phyloP scores from a whole-genome alignment of 805 yeast species.

The Ogataea naganishii region DNA sequence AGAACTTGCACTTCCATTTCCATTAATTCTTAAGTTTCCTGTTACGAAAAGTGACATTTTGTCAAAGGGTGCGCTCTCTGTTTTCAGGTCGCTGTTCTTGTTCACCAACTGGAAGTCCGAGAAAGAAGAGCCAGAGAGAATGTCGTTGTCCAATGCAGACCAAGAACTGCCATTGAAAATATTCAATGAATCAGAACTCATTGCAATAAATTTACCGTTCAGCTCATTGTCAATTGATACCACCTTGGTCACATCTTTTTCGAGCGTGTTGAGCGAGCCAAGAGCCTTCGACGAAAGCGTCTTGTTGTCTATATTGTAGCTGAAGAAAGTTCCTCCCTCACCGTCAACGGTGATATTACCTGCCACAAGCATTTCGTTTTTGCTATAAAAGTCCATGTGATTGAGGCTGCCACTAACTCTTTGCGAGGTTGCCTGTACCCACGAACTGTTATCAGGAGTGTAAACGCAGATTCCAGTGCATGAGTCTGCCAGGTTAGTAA shows the following conservation, averaged over 20 bases:
- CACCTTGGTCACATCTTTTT: conserved; percentile 33
- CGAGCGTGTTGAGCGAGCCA: too few relatives aligned
- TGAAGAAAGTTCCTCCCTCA: conserved; percentile 29
- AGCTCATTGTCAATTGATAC: conserved; percentile 39
- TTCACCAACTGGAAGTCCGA: conserved; percentile 27
- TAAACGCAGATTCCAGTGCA: conserved; percentile 61
- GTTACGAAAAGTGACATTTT: conserved; percentile 49
- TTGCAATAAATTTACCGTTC: conserved; percentile 30
- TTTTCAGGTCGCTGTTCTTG: too few relatives aligned
- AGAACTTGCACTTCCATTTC: conserved; percentile 48
- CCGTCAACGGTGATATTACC: conserved; percentile 41
- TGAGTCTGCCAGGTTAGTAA: conserved; percentile 41
- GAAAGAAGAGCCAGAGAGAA: conserved; percentile 25
- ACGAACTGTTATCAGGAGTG: conserved; percentile 41
- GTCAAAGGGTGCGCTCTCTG: too few relatives aligned
- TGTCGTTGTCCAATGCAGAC: conserved; percentile 31
- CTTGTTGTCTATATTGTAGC: conserved; percentile 38
- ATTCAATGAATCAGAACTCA: conserved; percentile 31
- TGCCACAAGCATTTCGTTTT: conserved; percentile 26
- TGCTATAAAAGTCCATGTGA: conserved; percentile 35
- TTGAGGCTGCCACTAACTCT: conserved; percentile 40
- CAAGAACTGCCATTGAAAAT: conserved; percentile 41
- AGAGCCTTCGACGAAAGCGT: conserved; percentile 8
- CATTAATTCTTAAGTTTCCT: conserved; percentile 42
- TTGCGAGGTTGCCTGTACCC: conserved; percentile 37